These are phyloP conservation scores for Dipteronia sinensis DNA, from an alignment of 345 rosid species.

Conservation along the genomic window DNA sequence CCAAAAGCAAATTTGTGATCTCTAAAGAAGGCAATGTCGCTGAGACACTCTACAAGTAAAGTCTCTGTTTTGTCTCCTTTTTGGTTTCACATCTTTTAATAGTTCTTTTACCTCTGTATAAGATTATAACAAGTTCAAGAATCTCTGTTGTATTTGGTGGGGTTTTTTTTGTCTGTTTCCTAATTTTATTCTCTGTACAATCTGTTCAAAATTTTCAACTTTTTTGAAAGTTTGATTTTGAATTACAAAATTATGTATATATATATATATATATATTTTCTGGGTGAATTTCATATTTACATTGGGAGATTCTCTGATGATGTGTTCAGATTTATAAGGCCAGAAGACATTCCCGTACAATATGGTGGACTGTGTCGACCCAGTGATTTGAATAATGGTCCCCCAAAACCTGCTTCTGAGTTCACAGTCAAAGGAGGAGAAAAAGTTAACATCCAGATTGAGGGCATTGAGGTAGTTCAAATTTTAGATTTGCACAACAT, in stretches of 20 bases:
- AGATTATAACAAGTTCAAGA: not conserved
- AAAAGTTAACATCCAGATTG: slow-evolving; percentile 95
- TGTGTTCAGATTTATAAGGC: slow-evolving; percentile 68
- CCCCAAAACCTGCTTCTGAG: slow-evolving; percentile 86
- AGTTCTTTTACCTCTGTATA: not conserved
- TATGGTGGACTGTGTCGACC: slow-evolving; percentile 87
- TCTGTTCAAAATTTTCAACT: not conserved
- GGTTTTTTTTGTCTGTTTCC: not conserved
- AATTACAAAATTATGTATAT: not conserved
- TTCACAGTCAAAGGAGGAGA: slow-evolving; percentile 92
- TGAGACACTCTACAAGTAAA: slow-evolving; percentile 92
- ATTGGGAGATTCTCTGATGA: not conserved
- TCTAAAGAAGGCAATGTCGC: slow-evolving; percentile 89
- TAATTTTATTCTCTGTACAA: not conserved
- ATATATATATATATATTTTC: not conserved
- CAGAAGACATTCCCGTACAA: slow-evolving; percentile 89
- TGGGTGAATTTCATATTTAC: not conserved
- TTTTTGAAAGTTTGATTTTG: not conserved
- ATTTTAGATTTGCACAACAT: not conserved
- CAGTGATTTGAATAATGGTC: slow-evolving; percentile 61
- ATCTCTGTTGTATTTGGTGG: not conserved
- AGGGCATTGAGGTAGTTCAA: slow-evolving; percentile 82
- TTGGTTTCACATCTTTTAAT: not conserved
- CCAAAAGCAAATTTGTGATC: slow-evolving; percentile 95
- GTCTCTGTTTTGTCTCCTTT: not conserved